Conservation (phyloP, 257 asterid species). For the Plantago major region DNA sequence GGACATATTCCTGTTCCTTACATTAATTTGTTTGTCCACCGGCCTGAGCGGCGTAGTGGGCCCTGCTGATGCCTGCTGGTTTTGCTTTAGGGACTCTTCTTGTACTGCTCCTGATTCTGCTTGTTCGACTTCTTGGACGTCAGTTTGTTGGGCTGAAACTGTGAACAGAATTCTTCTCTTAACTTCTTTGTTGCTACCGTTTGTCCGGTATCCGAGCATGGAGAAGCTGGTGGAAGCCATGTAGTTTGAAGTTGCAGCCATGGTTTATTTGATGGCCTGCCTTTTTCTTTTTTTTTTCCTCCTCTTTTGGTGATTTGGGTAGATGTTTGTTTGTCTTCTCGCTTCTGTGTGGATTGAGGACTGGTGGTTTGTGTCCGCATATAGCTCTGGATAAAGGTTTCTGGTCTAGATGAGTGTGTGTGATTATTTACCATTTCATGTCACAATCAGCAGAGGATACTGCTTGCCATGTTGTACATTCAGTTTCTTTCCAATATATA, state of each 20-base stretch:
- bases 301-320: constrained; percentile 1
- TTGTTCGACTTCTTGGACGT: constrained; percentile 31
- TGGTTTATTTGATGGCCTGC: constrained; percentile 18
- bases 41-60: constrained; percentile 47
- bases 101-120: constrained; percentile 18
- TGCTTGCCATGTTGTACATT: too few species aligned
- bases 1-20: constrained; percentile 65
- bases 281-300: neutral
- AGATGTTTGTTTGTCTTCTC: too few species aligned
- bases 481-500: too few species aligned
- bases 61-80: constrained; percentile 12
- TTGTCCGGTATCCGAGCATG: constrained; percentile 39
- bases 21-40: constrained; percentile 53
- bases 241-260: constrained; percentile 63
- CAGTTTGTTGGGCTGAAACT: constrained; percentile 49
- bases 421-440: constrained; percentile 4
- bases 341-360: constrained; percentile 4
- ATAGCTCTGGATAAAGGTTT: constrained; percentile 25
- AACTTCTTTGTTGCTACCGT: constrained; percentile 23
- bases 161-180: constrained; percentile 29
- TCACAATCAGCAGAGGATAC: neutral
- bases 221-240: constrained; percentile 54
- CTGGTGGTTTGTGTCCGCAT: constrained; percentile 18
- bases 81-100: constrained; percentile 14
- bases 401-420: neutral